A percentile compares a stretch with the other conserved stretches of the same genome.
Evolutionary conservation across 176 grass and related monocot genomes (phyloP).

Genomic region (Aegilops longissima): DNA sequence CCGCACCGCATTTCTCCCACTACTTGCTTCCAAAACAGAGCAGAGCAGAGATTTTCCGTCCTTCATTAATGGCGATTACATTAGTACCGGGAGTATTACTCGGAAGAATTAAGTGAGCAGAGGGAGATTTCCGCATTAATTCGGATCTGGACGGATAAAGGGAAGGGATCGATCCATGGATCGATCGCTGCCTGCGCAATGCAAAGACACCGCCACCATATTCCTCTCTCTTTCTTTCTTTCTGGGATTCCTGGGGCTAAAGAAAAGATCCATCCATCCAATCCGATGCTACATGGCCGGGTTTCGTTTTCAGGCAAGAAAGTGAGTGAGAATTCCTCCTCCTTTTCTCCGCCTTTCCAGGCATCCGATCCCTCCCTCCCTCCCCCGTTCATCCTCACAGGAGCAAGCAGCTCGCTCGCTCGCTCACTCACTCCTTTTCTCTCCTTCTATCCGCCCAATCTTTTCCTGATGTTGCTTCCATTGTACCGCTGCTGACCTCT

Average conservation of each 20-base stretch:
- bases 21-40: background rate
- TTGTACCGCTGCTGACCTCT: conserved; percentile 20
- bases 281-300: background rate
- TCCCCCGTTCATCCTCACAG: background rate
- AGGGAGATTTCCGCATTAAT: background rate
- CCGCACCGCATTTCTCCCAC: background rate
- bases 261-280: conserved; percentile 8
- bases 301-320: conserved; percentile 34
- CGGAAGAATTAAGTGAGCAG: no score
- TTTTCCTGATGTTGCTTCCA: conserved; percentile 32
- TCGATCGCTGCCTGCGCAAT: background rate
- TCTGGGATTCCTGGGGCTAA: conserved; percentile 36
- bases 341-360: background rate
- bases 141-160: conserved; percentile 36
- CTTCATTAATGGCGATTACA: no score
- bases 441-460: background rate
- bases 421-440: background rate
- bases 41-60: background rate
- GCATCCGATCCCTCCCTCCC: conserved; percentile 35
- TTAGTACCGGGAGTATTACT: no score
- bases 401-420: background rate
- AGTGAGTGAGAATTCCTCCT: background rate
- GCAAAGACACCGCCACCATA: background rate
- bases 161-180: background rate
- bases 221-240: background rate